Conservation (phyloP, 768 basidiomycete genomes). For the Trametopsis cervina region DNA sequence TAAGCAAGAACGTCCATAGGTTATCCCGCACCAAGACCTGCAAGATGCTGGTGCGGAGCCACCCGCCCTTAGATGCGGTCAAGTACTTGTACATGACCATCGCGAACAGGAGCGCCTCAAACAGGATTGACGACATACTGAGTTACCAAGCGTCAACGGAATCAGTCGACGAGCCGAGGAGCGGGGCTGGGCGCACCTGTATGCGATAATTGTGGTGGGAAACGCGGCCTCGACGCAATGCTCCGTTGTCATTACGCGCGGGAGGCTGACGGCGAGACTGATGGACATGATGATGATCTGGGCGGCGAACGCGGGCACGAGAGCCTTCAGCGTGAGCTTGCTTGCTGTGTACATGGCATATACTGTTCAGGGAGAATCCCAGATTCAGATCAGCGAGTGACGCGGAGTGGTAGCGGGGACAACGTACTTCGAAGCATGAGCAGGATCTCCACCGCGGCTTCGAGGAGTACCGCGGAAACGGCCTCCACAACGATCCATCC, state of each 20-base stretch:
- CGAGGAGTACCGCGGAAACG: constrained; percentile 10
- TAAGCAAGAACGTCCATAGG: constrained; percentile 14
- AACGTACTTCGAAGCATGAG: constrained; percentile 12
- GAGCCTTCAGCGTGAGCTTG: constrained; percentile 2
- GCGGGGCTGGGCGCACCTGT: constrained; percentile 4
- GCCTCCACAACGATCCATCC: constrained; percentile 13
- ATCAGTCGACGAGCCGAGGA: too few relatives aligned
- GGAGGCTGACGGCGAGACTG: constrained; percentile 10
- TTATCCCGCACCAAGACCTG: constrained; percentile 16
- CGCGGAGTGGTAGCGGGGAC: background rate
- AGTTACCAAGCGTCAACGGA: too few relatives aligned
- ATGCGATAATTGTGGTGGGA: constrained; percentile 8
- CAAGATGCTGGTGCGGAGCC: constrained; percentile 9
- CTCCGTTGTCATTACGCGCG: constrained; percentile 6
- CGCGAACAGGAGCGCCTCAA: constrained; percentile 14
- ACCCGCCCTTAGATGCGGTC: constrained; percentile 8
- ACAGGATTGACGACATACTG: constrained; percentile 12
- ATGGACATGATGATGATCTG: constrained; percentile 8
- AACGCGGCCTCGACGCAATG: constrained; percentile 6
- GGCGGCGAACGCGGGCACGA: constrained; percentile 3
- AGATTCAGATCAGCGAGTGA: background rate
- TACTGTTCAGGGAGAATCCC: constrained; percentile 4
- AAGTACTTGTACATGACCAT: constrained; percentile 14
- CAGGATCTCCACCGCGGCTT: constrained; percentile 9
- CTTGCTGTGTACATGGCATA: constrained; percentile 13